phyloP scores from a whole-genome alignment of 495 filamentous ascomycete genomes.

The Hypoxylon fuscum region DNA sequence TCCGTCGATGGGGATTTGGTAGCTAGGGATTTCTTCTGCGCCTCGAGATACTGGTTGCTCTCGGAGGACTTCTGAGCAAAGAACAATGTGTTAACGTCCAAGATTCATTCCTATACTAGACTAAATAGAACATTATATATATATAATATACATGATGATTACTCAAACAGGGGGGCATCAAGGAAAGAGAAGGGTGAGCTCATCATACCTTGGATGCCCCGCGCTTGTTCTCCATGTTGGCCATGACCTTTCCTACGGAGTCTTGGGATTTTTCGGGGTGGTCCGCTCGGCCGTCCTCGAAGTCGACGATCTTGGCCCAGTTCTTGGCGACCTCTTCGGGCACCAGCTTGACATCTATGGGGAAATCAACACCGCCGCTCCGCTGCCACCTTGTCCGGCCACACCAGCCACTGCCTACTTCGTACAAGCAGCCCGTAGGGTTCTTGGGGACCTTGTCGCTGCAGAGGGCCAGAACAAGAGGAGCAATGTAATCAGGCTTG shows the following conservation, averaged over 20 bases:
- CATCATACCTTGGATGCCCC: conserved; percentile 58
- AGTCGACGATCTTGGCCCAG: conserved; percentile 84
- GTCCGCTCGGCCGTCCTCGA: conserved; percentile 90
- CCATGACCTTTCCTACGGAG: conserved; percentile 87
- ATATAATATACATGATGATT: conserved; percentile 36
- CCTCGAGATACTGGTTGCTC: conserved; percentile 63
- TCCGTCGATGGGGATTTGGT: conserved; percentile 75
- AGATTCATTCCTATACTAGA: conserved; percentile 39
- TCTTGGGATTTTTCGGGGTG: conserved; percentile 82
- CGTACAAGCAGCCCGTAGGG: conserved; percentile 89
- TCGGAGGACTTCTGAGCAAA: conserved; percentile 46
- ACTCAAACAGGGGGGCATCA: conserved; percentile 25
- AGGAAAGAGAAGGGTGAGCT: conserved; percentile 40
- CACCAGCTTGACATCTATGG: conserved; percentile 83
- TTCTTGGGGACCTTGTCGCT: conserved; percentile 88
- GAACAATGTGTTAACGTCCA: conserved; percentile 42
- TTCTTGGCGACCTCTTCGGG: conserved; percentile 84
- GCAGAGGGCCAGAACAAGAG: conserved; percentile 85
- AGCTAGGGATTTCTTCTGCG: conserved; percentile 81
- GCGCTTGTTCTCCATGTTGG: conserved; percentile 81
- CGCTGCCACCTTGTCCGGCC: conserved; percentile 95
- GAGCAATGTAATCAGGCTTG: conserved; percentile 99
- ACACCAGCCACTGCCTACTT: conserved; percentile 96
- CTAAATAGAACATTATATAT: conserved; percentile 40
- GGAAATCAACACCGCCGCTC: conserved; percentile 89